Conservation (phyloP, 2,329 filamentous ascomycete species). For the Fusarium dimerum region DNA sequence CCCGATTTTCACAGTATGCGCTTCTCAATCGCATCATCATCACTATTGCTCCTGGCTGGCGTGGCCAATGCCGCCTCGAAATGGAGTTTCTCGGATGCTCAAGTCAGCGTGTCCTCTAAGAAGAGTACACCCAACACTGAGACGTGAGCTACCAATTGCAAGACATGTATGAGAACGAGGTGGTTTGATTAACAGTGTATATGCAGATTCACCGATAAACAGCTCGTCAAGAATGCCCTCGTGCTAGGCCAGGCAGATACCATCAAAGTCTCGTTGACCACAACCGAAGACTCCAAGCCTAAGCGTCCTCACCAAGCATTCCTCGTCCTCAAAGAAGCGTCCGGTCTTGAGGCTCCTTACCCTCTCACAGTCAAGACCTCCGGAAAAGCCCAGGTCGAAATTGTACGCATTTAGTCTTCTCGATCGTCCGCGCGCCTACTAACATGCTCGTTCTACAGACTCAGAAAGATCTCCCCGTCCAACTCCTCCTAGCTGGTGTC, state of each 20-base stretch:
- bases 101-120: slow-evolving; percentile 65
- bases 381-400: slow-evolving; percentile 81
- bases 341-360: slow-evolving; percentile 84
- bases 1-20: slow-evolving; percentile 35
- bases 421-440: slow-evolving; percentile 19
- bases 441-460: slow-evolving; percentile 54
- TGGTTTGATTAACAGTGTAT: slow-evolving; percentile 22
- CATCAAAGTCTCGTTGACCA: slow-evolving; percentile 79
- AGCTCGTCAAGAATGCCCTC: slow-evolving; percentile 64
- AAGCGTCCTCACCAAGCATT: slow-evolving; percentile 95
- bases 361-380: slow-evolving; percentile 81
- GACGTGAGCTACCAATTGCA: slow-evolving; percentile 53
- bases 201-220: slow-evolving; percentile 58
- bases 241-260: slow-evolving; percentile 68
- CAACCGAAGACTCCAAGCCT: slow-evolving; percentile 73
- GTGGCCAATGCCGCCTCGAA: slow-evolving; percentile 55
- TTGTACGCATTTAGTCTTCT: slow-evolving; percentile 59
- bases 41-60: slow-evolving; percentile 49
- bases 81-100: slow-evolving; percentile 76
- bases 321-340: slow-evolving; percentile 75
- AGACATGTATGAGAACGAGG: neutral
- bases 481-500: slow-evolving; percentile 68
- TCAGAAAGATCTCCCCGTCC: slow-evolving; percentile 83
- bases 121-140: slow-evolving; percentile 64
- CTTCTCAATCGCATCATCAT: slow-evolving; percentile 39